These are phyloP conservation scores for Tricholoma saponaceum DNA, from an alignment of 768 basidiomycete genomes.

Conservation along the genomic window DNA sequence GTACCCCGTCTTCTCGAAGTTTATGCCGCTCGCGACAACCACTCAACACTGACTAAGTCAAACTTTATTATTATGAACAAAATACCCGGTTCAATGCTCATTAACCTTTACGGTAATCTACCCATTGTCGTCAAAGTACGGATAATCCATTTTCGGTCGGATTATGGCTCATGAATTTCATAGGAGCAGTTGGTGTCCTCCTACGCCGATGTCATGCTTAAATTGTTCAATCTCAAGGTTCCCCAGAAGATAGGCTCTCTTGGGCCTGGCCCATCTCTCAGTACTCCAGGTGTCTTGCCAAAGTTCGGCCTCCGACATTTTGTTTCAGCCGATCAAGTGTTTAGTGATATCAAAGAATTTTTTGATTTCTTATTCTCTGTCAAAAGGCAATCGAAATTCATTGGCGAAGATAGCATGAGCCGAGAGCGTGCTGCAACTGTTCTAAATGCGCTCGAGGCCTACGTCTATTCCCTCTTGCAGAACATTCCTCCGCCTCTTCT, in stretches of 20 bases:
- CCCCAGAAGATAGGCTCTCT: conserved; percentile 2
- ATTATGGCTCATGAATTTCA: not conserved
- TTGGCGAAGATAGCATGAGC: conserved; percentile 1
- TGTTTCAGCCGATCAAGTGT: not conserved
- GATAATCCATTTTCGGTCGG: no score
- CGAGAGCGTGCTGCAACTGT: not conserved
- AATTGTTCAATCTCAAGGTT: not conserved
- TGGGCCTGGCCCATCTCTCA: conserved; percentile 1
- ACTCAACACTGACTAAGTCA: not conserved
- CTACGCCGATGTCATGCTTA: not conserved
- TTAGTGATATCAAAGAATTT: conserved; percentile 4
- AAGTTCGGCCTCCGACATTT: not conserved
- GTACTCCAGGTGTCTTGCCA: not conserved
- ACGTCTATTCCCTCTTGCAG: not conserved
- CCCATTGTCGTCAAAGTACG: not conserved
- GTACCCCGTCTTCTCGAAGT: not conserved
- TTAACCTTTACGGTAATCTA: conserved; percentile 4
- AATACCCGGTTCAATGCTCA: not conserved
- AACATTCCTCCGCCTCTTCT: not conserved
- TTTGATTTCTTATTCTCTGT: conserved; percentile 6
- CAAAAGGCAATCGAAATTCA: conserved; percentile 1
- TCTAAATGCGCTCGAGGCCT: not conserved
- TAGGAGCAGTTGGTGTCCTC: not conserved
- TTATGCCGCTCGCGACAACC: not conserved
- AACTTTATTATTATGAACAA: conserved; percentile 5